A percentile compares a stretch with the other conserved stretches of the same genome.
These are phyloP conservation scores for Dendryphion nanum DNA, from an alignment of 2,329 filamentous ascomycete species.

Conservation along the genomic window DNA sequence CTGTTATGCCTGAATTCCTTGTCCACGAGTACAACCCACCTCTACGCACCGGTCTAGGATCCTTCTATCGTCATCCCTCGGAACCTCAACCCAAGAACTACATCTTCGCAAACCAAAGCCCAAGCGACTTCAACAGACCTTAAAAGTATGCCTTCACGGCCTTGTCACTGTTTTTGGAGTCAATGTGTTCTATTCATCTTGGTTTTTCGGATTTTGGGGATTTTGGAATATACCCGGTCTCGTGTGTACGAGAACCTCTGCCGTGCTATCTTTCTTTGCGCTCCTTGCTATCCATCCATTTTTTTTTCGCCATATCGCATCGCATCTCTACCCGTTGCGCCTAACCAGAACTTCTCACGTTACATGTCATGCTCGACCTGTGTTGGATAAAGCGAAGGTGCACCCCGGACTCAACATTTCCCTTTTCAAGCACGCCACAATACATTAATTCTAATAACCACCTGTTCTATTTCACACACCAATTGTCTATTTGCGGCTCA, in stretches of 20 bases:
- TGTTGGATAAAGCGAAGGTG: too few relatives aligned
- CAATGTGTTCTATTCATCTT: conserved; percentile 3
- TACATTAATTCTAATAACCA: too few relatives aligned
- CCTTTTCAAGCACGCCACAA: too few relatives aligned
- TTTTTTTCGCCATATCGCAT: not conserved
- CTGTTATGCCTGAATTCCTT: conserved; percentile 39
- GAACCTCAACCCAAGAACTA: conserved; percentile 45
- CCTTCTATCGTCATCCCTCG: conserved; percentile 22
- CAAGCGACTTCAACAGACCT: conserved; percentile 43
- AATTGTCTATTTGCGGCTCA: too few relatives aligned
- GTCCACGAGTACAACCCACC: conserved; percentile 50
- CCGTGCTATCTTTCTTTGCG: conserved; percentile 3
- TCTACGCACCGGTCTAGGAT: conserved; percentile 35
- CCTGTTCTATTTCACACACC: too few relatives aligned
- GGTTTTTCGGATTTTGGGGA: conserved; percentile 7
- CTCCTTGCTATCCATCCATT: not conserved
- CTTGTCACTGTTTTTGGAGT: too few relatives aligned
- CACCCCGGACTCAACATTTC: too few relatives aligned
- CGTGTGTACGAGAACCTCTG: conserved; percentile 1
- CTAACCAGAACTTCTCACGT: too few relatives aligned
- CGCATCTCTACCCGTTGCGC: too few relatives aligned
- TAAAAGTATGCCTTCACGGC: too few relatives aligned
- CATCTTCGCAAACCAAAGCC: conserved; percentile 49
- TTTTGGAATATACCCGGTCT: conserved; percentile 14
- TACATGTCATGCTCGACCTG: too few relatives aligned